Conservation (phyloP, 345 rosid species). For the Eutrema japonicum region DNA sequence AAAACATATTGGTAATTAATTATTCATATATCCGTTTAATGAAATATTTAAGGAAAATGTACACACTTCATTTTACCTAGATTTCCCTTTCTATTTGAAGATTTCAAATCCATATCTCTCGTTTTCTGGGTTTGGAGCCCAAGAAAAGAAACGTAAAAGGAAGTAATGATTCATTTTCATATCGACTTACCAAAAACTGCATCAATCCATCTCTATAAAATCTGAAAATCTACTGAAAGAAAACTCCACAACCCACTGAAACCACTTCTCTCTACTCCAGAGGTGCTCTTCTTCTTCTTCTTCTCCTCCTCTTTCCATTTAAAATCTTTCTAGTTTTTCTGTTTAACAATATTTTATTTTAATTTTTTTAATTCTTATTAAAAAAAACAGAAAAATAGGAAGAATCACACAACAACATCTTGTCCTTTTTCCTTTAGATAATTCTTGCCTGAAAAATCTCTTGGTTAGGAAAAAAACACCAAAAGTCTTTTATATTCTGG, state of each 20-base stretch:
- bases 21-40: neutral
- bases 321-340: neutral
- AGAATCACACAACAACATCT: conserved; percentile 28
- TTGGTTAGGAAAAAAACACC: conserved; percentile 40
- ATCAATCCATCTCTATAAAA: conserved; percentile 21
- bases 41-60: conserved; percentile 8
- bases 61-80: conserved; percentile 8
- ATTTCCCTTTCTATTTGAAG: neutral
- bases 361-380: neutral
- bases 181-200: conserved; percentile 27
- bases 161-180: conserved; percentile 3
- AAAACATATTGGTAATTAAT: neutral
- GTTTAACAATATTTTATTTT: neutral
- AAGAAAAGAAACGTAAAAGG: conserved; percentile 36
- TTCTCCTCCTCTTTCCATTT: neutral
- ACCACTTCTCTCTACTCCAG: conserved; percentile 28
- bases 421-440: conserved; percentile 19
- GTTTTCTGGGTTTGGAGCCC: conserved; percentile 31
- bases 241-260: conserved; percentile 12
- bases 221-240: conserved; percentile 13
- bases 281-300: conserved; percentile 28
- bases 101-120: neutral
- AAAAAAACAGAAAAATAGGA: neutral
- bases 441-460: conserved; percentile 44
- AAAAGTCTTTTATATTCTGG: conserved; percentile 28